phyloP scores from a whole-genome alignment of 768 basidiomycete species.

The Suillus alpinus region DNA sequence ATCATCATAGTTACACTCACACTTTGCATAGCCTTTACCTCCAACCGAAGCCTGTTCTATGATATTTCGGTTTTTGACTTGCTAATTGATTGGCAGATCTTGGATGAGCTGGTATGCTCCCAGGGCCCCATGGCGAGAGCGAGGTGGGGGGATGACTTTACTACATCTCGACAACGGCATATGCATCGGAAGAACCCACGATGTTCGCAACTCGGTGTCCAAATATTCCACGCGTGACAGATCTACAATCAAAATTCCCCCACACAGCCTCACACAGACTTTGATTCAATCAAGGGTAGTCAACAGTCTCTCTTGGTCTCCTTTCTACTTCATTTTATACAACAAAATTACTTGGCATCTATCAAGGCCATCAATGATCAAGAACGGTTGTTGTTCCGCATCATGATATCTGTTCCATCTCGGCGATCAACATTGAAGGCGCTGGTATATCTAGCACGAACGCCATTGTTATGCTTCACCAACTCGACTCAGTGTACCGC shows the following conservation, averaged over 20 bases:
- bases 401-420: background rate
- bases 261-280: background rate
- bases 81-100: background rate
- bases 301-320: background rate
- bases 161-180: background rate
- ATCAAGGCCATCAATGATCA: background rate
- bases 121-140: no score
- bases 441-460: no score
- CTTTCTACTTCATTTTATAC: background rate
- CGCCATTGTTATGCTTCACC: no score
- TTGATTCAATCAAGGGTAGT: background rate
- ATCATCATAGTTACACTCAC: no score
- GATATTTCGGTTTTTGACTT: background rate
- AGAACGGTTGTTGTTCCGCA: background rate
- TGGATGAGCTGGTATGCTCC: background rate
- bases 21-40: no score
- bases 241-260: background rate
- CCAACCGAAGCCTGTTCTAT: background rate
- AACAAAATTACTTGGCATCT: background rate
- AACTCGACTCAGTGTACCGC: no score
- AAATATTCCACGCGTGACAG: background rate
- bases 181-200: background rate
- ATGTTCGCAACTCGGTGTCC: background rate
- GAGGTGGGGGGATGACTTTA: no score
- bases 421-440: background rate